These are phyloP conservation scores for Nakaseomyces delphensis DNA, from an alignment of 1,139 yeast species.

Conservation along the genomic window DNA sequence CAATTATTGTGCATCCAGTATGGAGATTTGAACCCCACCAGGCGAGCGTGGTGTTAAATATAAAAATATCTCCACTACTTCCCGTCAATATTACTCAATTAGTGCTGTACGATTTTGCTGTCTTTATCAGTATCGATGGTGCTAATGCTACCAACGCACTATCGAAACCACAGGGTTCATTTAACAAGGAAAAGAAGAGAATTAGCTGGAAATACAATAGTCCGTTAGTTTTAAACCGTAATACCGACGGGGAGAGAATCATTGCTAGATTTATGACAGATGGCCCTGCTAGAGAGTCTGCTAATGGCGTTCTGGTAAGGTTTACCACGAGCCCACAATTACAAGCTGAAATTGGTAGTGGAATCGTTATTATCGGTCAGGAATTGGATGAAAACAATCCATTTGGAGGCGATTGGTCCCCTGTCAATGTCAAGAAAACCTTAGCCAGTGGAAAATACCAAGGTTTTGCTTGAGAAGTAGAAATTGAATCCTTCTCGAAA, in stretches of 20 bases:
- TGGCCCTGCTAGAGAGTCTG: conserved; percentile 54
- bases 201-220: conserved; percentile 70
- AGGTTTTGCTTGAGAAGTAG: conserved; percentile 22
- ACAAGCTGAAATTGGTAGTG: conserved; percentile 23
- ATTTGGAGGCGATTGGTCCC: conserved; percentile 32
- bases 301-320: conserved; percentile 61
- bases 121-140: conserved; percentile 54
- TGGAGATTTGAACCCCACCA: conserved; percentile 86
- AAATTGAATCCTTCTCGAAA: too few species aligned
- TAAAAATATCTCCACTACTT: conserved; percentile 36
- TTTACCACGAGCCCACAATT: conserved; percentile 34
- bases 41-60: conserved; percentile 71
- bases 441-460: conserved; percentile 33
- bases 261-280: conserved; percentile 66
- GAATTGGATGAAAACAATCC: conserved; percentile 33
- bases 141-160: conserved; percentile 58
- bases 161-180: conserved; percentile 84
- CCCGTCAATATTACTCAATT: conserved; percentile 41
- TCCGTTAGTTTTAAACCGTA: conserved; percentile 35
- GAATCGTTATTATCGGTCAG: conserved; percentile 28
- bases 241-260: conserved; percentile 45
- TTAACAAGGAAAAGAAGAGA: conserved; percentile 74
- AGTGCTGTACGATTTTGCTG: conserved; percentile 50
- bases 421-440: conserved; percentile 29
- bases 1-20: conserved; percentile 67